Evolutionary conservation across 371 early-diverging fungal species (phyloP), one percentile per base, ranked within the genome.

Genomic region (Nematocida major): DNA sequence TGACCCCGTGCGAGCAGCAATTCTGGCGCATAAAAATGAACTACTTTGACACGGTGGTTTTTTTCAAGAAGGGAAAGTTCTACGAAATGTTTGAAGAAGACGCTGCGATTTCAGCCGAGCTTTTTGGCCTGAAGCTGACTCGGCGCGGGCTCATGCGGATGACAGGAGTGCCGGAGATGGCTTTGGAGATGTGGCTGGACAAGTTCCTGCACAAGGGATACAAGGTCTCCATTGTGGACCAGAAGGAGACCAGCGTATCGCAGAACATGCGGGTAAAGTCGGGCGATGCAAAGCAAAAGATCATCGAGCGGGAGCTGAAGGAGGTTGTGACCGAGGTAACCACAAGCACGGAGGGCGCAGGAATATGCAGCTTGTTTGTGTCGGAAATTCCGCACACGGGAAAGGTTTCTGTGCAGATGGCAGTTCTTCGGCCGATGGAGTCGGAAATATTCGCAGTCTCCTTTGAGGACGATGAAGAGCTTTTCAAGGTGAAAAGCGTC

Each of bases 31-130:
- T 99, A 70, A 99, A 99, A 83, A 85, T 87, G 54, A 87, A 90
- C 50, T 88, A 93, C 68, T 98, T 91, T 89, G 95, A 97, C 81
- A 91, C 94, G 0, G 90, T 91, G 80, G 82, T 98, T n/a, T 95
- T 96, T 81, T 97, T 98, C 86, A 93, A 99, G 85, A 94, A 97
- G 86, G 96, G 99, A 79, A 92, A 96, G 82, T 97, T 98, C 79
- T 96, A 91, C 82, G 92, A 99, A 84, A 84, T 97, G n/a, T 99
- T 95, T 82, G 97, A 96, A 83, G 91, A 93, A 67, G 99, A 98
- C 84, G 99, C 99, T 0, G 92, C 93, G 62, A 90, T 99, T 77
- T 97, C 93, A n/a, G 90, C 92, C 76, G 91, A 89, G 65, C 86
- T 91, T 65, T 97, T 97, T 84, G 97, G 96, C 81, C 85, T 97